These are phyloP conservation scores for Pseudogymnoascus sp. DNA, from an alignment of 2,329 filamentous ascomycete genomes.

Conservation along the genomic window DNA sequence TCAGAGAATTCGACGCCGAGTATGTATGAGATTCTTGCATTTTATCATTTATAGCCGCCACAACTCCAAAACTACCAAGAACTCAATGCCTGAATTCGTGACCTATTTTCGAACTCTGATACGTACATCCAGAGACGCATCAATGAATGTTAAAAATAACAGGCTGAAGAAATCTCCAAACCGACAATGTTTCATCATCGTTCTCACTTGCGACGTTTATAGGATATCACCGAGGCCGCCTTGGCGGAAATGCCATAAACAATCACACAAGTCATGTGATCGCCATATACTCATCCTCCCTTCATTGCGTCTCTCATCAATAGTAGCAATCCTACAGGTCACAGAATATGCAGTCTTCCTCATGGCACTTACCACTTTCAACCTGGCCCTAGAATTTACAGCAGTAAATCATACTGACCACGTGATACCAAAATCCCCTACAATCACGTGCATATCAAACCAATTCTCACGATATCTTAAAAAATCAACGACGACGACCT, in stretches of 20 bases:
- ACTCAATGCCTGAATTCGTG: neutral
- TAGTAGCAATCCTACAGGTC: neutral
- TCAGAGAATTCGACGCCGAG: too few relatives aligned
- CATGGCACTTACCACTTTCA: neutral
- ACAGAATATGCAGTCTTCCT: neutral
- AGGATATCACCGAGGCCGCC: neutral
- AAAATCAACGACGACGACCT: neutral
- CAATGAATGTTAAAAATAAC: neutral
- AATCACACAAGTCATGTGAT: neutral
- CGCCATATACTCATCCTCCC: too few relatives aligned
- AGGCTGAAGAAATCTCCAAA: neutral
- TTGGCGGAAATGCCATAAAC: neutral
- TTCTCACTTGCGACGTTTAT: neutral
- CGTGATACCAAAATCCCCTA: neutral
- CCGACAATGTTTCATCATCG: neutral
- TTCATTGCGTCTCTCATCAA: neutral
- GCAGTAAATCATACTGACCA: neutral
- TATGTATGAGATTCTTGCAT: too few relatives aligned
- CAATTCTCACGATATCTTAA: neutral
- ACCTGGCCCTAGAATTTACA: neutral
- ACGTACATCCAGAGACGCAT: neutral
- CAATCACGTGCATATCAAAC: neutral
- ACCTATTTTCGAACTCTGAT: neutral
- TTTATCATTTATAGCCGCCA: too few relatives aligned
- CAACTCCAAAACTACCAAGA: neutral